Percentiles rank a stretch among this genome's conserved stretches.
These are phyloP conservation scores for Trichoderma pleuroti DNA, from an alignment of 2,329 filamentous ascomycete genomes.

Conservation along the genomic window DNA sequence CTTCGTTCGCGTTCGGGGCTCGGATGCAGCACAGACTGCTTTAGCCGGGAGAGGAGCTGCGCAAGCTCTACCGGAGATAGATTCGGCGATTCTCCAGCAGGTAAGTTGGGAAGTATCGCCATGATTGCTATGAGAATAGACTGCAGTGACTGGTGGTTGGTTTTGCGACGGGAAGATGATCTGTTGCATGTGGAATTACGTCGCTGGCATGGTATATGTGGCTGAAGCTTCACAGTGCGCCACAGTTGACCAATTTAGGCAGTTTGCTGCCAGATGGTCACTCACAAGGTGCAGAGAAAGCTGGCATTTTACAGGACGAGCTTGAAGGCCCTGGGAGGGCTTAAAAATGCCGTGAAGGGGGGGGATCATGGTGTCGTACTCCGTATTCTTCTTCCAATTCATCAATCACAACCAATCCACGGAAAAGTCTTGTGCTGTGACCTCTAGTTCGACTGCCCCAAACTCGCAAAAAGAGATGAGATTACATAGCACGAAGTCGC, in stretches of 20 bases:
- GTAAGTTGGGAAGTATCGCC: not conserved
- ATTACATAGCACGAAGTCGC: not conserved
- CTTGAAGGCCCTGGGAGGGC: not conserved
- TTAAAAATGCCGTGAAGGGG: not conserved
- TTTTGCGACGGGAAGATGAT: slow-evolving; percentile 3
- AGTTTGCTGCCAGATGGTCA: not conserved
- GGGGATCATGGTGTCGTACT: no score
- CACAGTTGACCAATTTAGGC: slow-evolving; percentile 21
- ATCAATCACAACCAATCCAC: no score
- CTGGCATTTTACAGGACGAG: not conserved
- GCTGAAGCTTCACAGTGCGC: slow-evolving; percentile 28
- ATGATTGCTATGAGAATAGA: not conserved
- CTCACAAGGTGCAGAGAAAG: not conserved
- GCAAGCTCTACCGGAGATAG: slow-evolving; percentile 49
- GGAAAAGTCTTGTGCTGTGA: no score
- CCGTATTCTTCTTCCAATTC: no score
- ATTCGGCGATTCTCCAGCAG: slow-evolving; percentile 25
- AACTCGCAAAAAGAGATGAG: no score
- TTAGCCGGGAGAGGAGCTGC: slow-evolving; percentile 62
- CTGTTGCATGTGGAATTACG: slow-evolving; percentile 14
- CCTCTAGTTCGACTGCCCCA: no score
- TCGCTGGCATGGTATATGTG: slow-evolving; percentile 21
- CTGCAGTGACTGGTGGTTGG: not conserved
- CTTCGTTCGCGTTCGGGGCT: slow-evolving; percentile 56
- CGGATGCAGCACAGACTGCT: slow-evolving; percentile 60